Evolutionary conservation across 257 asterid species (phyloP).

Genomic region (Ligustrum vulgare): DNA sequence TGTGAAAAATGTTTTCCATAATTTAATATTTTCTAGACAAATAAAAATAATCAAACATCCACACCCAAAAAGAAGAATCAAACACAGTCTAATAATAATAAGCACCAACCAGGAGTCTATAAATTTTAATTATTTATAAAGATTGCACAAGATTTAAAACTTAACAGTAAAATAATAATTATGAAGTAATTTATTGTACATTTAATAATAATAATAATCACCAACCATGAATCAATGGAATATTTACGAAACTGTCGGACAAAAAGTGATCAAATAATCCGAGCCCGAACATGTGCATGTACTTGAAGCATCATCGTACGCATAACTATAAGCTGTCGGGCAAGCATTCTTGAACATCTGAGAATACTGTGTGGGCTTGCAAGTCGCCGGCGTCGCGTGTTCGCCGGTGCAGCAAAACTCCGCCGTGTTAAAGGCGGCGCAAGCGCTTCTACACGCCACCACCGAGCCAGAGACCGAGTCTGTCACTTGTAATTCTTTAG

Average conservation of each 20-base stretch:
- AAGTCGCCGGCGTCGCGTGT: constrained; percentile 58
- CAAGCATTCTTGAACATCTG: constrained; percentile 72
- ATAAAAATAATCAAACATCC: too few species aligned
- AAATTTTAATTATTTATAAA: too few species aligned
- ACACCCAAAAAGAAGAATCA: too few species aligned
- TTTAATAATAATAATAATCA: neutral
- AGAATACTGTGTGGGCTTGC: constrained; percentile 73
- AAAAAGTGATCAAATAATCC: constrained; percentile 75
- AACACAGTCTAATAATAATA: too few species aligned
- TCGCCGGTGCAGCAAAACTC: constrained; percentile 87
- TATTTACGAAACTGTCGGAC: constrained; percentile 41
- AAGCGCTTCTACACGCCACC: constrained; percentile 87
- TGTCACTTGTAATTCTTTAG: constrained; percentile 50
- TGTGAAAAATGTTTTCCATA: too few species aligned
- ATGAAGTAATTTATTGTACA: neutral
- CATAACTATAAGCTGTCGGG: constrained; percentile 91
- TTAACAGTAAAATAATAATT: too few species aligned
- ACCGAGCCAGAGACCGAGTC: constrained; percentile 39
- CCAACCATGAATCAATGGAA: neutral
- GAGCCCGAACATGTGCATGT: constrained; percentile 71
- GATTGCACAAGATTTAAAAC: too few species aligned
- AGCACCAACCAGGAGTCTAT: too few species aligned
- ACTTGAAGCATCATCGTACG: constrained; percentile 80
- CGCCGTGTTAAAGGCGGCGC: constrained; percentile 51
- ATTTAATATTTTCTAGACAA: too few species aligned